Evolutionary conservation across 768 basidiomycete genomes (phyloP).

Genomic region (Agaricus blazei): DNA sequence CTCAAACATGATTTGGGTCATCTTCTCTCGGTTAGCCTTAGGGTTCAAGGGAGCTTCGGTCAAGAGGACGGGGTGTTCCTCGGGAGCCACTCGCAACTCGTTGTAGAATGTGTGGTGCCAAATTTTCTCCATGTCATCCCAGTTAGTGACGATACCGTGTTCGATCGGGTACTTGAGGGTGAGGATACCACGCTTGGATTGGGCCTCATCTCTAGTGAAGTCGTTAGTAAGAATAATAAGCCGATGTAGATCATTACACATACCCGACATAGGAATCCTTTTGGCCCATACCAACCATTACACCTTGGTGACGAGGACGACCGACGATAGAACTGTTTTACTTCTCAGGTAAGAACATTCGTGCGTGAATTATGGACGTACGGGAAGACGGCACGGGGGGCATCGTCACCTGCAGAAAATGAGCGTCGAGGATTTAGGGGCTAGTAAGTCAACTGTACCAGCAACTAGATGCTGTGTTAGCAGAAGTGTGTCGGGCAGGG

Average conservation of each 20-base stretch:
- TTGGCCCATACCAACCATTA: constrained; percentile 96
- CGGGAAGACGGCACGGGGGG: constrained; percentile 93
- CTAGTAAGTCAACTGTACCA: constrained; percentile 35
- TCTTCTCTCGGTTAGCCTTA: constrained; percentile 90
- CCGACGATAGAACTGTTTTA: constrained; percentile 79
- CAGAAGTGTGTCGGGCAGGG: constrained; percentile 4
- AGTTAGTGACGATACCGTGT: constrained; percentile 95
- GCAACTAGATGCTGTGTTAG: constrained; percentile 44
- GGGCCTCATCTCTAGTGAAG: constrained; percentile 88
- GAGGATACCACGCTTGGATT: constrained; percentile 90
- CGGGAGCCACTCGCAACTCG: constrained; percentile 88
- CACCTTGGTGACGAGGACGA: constrained; percentile 90
- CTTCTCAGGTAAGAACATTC: background rate
- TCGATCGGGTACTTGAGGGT: constrained; percentile 91
- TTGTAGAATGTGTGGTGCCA: constrained; percentile 99
- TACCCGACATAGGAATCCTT: constrained; percentile 97
- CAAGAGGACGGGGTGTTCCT: constrained; percentile 88
- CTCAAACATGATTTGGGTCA: constrained; percentile 97
- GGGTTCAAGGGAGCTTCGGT: constrained; percentile 95
- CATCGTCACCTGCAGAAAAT: constrained; percentile 70
- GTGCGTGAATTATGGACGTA: constrained; percentile 37
- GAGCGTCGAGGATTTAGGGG: constrained; percentile 11
- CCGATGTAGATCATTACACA: constrained; percentile 15
- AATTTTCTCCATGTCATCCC: constrained; percentile 99
- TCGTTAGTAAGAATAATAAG: constrained; percentile 65